Percentiles rank a stretch among this genome's conserved stretches.
phyloP scores from a whole-genome alignment of 225 moss, liverwort and hornwort species.

The Thuidium tamariscinum region DNA sequence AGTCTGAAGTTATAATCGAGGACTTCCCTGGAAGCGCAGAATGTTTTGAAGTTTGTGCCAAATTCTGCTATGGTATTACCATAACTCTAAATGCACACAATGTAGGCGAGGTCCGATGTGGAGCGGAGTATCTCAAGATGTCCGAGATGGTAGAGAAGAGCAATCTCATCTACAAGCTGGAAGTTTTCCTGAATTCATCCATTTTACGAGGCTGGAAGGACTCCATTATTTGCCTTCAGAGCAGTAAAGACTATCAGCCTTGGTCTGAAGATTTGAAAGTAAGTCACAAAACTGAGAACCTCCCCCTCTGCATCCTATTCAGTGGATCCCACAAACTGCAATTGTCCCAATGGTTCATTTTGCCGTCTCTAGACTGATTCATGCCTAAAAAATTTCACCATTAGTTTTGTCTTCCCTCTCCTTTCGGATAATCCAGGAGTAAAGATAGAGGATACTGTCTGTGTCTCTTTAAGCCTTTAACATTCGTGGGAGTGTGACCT shows the following conservation, averaged over 20 bases:
- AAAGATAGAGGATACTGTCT: not conserved
- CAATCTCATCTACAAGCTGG: constrained; percentile 78
- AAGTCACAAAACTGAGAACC: not conserved
- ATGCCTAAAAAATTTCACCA: not conserved
- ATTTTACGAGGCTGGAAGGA: constrained; percentile 81
- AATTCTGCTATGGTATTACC: constrained; percentile 82
- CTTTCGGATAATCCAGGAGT: not conserved
- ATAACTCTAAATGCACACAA: constrained; percentile 71
- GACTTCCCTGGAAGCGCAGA: constrained; percentile 72
- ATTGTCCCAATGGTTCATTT: not conserved
- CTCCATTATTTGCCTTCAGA: constrained; percentile 72
- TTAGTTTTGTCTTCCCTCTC: not conserved
- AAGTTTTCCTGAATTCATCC: constrained; percentile 67
- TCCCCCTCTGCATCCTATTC: not conserved
- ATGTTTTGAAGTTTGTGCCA: constrained; percentile 59
- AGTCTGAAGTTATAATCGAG: constrained; percentile 43
- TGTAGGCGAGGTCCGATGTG: constrained; percentile 59
- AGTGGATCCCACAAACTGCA: not conserved
- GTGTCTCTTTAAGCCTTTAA: not conserved
- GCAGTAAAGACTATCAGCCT: constrained; percentile 46
- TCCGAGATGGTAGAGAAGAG: constrained; percentile 75
- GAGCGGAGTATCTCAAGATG: constrained; percentile 82
- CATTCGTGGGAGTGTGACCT: not conserved
- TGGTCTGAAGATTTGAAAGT: constrained; percentile 83
- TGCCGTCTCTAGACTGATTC: not conserved